Evolutionary conservation across 2,329 filamentous ascomycete genomes (phyloP).

Genomic region (Ophiostoma piceae): DNA sequence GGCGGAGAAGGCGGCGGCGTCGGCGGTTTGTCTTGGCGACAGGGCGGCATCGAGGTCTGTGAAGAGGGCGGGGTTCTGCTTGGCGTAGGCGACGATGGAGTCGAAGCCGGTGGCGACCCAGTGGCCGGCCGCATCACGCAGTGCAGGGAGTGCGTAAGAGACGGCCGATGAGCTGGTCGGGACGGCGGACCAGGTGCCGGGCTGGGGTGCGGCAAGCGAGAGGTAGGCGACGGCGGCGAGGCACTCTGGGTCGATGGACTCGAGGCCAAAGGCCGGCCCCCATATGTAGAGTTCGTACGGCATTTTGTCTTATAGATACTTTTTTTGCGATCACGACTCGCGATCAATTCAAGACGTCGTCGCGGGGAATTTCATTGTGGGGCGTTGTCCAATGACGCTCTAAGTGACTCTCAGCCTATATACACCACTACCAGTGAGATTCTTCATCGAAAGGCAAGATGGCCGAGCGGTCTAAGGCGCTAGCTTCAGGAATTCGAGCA

Average conservation of each 20-base stretch:
- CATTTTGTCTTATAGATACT: slow-evolving; percentile 24
- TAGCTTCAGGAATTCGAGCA: slow-evolving; percentile 14
- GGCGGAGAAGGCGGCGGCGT: slow-evolving; percentile 52
- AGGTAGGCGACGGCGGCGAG: slow-evolving; percentile 77
- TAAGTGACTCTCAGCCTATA: not conserved
- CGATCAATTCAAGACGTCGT: not conserved
- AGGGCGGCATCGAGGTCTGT: slow-evolving; percentile 40
- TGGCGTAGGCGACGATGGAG: slow-evolving; percentile 55
- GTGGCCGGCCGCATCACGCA: slow-evolving; percentile 45
- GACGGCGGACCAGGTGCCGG: slow-evolving; percentile 60
- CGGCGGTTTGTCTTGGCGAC: slow-evolving; percentile 40
- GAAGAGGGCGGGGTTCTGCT: slow-evolving; percentile 28
- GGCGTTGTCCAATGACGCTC: not conserved
- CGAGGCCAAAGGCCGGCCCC: slow-evolving; percentile 81
- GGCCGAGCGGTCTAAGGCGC: slow-evolving; percentile 25
- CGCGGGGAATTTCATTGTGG: not conserved
- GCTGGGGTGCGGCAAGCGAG: slow-evolving; percentile 45
- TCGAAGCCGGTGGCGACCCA: slow-evolving; percentile 58
- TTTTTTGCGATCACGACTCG: no score
- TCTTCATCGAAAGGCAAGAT: slow-evolving; percentile 17
- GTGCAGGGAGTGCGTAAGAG: slow-evolving; percentile 53
- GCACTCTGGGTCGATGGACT: slow-evolving; percentile 89
- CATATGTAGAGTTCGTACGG: slow-evolving; percentile 77
- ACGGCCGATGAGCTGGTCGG: slow-evolving; percentile 65
- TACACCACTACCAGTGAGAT: not conserved